Conservation (phyloP, 129 eudicot species). For the Scalesia atractyloides region DNA sequence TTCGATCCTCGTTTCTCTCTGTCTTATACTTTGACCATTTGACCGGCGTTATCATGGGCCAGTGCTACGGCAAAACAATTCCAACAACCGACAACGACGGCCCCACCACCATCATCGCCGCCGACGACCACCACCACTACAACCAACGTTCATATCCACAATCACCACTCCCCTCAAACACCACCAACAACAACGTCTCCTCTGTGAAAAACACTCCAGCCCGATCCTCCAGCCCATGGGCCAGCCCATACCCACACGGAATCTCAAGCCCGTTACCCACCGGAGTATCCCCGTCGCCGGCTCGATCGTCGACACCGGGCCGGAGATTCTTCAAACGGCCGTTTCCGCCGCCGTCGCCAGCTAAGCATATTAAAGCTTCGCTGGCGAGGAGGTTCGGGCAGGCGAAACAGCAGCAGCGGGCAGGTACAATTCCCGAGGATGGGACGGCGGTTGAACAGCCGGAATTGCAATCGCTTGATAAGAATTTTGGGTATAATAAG, state of each 20-base stretch:
- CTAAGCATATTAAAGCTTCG: slow-evolving; percentile 86
- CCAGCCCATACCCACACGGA: slow-evolving; percentile 77
- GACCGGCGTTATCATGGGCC: slow-evolving; percentile 55
- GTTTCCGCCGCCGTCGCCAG: slow-evolving; percentile 94
- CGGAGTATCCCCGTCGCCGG: slow-evolving; percentile 91
- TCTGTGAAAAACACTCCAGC: slow-evolving; percentile 70
- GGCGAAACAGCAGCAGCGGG: slow-evolving; percentile 45
- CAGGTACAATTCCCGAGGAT: slow-evolving; percentile 82
- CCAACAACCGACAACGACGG: slow-evolving; percentile 54
- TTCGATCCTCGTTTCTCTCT: slow-evolving; percentile 8
- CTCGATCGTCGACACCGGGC: slow-evolving; percentile 79
- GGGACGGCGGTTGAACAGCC: slow-evolving; percentile 40
- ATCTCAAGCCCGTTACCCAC: slow-evolving; percentile 53
- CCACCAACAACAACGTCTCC: slow-evolving; percentile 15
- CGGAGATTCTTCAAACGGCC: slow-evolving; percentile 75
- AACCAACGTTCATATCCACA: slow-evolving; percentile 19
- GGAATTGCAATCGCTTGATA: slow-evolving; percentile 59
- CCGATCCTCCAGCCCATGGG: slow-evolving; percentile 76
- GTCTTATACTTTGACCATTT: slow-evolving; percentile 27
- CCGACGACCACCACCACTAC: slow-evolving; percentile 26
- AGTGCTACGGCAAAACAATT: slow-evolving; percentile 93
- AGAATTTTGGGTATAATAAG: slow-evolving; percentile 80
- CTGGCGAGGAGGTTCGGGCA: slow-evolving; percentile 65
- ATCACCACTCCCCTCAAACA: slow-evolving; percentile 37
- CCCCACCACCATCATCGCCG: slow-evolving; percentile 45